phyloP scores from a whole-genome alignment of 371 early-diverging fungal species.

The Apophysomyces elegans region DNA sequence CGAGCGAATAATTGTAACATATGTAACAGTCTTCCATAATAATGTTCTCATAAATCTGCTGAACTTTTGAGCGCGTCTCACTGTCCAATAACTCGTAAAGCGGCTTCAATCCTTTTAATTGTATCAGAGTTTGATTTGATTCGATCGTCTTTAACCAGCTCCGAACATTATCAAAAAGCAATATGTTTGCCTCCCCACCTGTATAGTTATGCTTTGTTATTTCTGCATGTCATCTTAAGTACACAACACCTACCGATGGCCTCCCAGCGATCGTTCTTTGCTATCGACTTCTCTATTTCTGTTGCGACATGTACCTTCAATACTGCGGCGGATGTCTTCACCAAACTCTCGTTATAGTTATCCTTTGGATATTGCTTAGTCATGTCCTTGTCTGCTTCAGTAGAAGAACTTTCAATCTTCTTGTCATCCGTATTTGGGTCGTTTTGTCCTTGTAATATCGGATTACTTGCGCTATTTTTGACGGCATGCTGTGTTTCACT shows the following conservation, averaged over 20 bases:
- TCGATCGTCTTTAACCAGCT: neutral
- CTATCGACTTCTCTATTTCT: too few species aligned
- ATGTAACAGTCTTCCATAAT: neutral
- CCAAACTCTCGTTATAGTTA: too few species aligned
- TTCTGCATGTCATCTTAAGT: too few species aligned
- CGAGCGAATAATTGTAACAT: neutral
- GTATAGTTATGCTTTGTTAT: too few species aligned
- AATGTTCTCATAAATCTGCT: neutral
- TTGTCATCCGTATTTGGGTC: neutral
- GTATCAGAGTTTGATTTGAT: neutral
- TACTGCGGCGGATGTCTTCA: neutral
- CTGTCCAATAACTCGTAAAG: neutral
- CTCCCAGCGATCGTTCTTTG: neutral
- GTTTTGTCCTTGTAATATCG: neutral
- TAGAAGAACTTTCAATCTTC: neutral
- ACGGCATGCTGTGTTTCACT: neutral
- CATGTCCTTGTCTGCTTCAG: neutral
- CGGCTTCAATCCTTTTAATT: neutral
- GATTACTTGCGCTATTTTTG: neutral
- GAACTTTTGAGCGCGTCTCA: neutral
- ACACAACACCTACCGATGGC: neutral
- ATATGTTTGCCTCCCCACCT: too few species aligned
- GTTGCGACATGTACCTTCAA: neutral
- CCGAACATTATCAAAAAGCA: neutral
- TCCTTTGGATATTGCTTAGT: neutral